phyloP scores from a whole-genome alignment of 2,329 filamentous ascomycete species.

The Xylaria sp. region DNA sequence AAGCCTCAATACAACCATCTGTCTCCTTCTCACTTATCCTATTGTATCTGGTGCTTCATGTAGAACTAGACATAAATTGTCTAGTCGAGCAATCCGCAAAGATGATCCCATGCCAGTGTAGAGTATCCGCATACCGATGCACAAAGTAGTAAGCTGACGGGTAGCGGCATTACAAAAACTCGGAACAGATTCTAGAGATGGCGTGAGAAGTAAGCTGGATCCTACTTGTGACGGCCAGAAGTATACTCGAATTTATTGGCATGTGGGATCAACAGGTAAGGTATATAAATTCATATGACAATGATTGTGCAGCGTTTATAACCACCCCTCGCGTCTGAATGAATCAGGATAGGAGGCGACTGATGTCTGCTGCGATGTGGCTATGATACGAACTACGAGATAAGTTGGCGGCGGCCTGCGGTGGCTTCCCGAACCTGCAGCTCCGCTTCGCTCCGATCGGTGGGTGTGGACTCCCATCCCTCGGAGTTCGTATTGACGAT shows the following conservation, averaged over 20 bases:
- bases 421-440: conserved; percentile 11
- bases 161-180: not conserved
- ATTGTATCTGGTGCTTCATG: not conserved
- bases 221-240: not conserved
- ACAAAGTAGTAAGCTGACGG: not conserved
- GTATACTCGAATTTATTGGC: not conserved
- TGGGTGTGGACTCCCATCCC: conserved; percentile 15
- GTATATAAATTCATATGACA: not conserved
- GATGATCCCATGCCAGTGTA: not conserved
- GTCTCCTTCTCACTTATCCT: not conserved
- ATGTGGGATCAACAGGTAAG: not conserved
- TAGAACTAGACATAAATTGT: not conserved
- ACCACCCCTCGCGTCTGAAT: not conserved
- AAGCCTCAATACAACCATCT: not conserved
- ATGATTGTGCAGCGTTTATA: not conserved
- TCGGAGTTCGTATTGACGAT: not conserved
- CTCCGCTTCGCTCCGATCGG: conserved; percentile 24
- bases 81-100: not conserved
- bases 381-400: not conserved
- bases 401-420: not conserved
- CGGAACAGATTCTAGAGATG: not conserved
- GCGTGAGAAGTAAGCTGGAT: not conserved
- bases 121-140: not conserved
- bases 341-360: not conserved
- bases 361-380: not conserved